These are phyloP conservation scores for Zygosaccharomyces lentus DNA, from an alignment of 805 yeast species.

Conservation along the genomic window DNA sequence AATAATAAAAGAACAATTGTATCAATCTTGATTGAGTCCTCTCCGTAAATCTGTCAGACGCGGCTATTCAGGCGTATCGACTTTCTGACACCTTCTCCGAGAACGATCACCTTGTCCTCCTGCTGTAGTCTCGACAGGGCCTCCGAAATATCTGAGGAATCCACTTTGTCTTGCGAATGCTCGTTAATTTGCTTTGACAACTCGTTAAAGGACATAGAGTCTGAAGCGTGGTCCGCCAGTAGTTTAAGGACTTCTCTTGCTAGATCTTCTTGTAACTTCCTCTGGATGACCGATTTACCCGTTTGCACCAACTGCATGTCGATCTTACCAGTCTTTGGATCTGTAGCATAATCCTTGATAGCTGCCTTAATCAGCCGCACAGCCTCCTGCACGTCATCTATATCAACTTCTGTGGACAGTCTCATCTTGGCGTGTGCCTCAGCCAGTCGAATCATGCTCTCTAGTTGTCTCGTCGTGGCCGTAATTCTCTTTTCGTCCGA, in stretches of 20 bases:
- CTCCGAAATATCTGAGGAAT: slow-evolving; percentile 65
- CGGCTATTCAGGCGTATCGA: slow-evolving; percentile 42
- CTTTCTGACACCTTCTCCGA: slow-evolving; percentile 71
- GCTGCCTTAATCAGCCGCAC: slow-evolving; percentile 91
- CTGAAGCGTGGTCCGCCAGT: slow-evolving; percentile 47
- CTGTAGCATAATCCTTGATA: slow-evolving; percentile 96
- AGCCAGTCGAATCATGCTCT: slow-evolving; percentile 87
- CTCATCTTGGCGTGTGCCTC: slow-evolving; percentile 99
- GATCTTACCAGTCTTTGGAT: slow-evolving; percentile 92
- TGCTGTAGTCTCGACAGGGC: slow-evolving; percentile 62
- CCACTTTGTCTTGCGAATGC: slow-evolving; percentile 53
- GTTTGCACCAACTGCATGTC: slow-evolving; percentile 98
- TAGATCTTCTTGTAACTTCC: slow-evolving; percentile 70
- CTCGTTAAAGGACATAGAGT: slow-evolving; percentile 53
- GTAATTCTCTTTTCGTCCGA: slow-evolving; percentile 87
- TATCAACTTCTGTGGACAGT: slow-evolving; percentile 62
- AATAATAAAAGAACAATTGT: too few species aligned
- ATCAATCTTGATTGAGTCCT: too few species aligned
- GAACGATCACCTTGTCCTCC: slow-evolving; percentile 63
- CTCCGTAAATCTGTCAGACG: slow-evolving; percentile 13
- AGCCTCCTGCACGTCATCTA: slow-evolving; percentile 85
- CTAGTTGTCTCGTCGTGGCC: slow-evolving; percentile 96
- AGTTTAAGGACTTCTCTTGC: slow-evolving; percentile 54
- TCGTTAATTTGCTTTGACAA: slow-evolving; percentile 62
- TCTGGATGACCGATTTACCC: slow-evolving; percentile 85